A percentile compares a stretch with the other conserved stretches of the same genome.
Conservation (phyloP, 108 stramenopile genomes). For the Discostella pseudostelligera region DNA sequence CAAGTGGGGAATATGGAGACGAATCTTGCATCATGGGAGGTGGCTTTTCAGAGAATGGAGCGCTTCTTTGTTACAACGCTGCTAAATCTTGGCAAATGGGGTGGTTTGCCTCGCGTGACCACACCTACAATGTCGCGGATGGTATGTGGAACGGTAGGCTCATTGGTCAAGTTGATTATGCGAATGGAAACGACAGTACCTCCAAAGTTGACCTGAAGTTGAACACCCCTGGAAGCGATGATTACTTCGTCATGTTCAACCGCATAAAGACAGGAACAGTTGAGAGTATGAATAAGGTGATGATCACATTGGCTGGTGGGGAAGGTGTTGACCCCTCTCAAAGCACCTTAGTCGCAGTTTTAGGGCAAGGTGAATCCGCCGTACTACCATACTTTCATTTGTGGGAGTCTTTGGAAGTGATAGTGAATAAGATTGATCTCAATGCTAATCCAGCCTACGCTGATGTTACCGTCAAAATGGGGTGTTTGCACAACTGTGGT, state of each 20-base stretch:
- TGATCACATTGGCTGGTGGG: conserved; percentile 8
- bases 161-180: conserved; percentile 18
- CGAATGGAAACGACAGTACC: conserved; percentile 9
- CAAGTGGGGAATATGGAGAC: conserved; percentile 49
- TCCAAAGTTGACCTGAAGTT: conserved; percentile 10
- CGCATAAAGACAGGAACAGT: not conserved
- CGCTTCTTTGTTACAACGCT: conserved; percentile 1
- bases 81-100: conserved; percentile 9
- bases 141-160: conserved; percentile 20
- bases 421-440: conserved; percentile 7
- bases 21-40: conserved; percentile 24
- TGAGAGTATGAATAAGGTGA: conserved; percentile 4
- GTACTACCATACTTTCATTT: not conserved
- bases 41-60: not conserved
- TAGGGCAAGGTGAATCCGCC: conserved; percentile 2
- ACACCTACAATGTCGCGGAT: conserved; percentile 13
- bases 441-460: conserved; percentile 17
- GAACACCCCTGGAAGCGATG: not conserved
- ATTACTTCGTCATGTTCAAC: conserved; percentile 19
- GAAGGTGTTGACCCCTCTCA: not conserved
- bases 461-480: conserved; percentile 18
- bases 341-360: conserved; percentile 1
- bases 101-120: conserved; percentile 5
- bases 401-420: conserved; percentile 3
- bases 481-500: conserved; percentile 4